Evolutionary conservation across 1,284 basidiomycete genomes (phyloP).

Genomic region (Xerocomus nothofagi): DNA sequence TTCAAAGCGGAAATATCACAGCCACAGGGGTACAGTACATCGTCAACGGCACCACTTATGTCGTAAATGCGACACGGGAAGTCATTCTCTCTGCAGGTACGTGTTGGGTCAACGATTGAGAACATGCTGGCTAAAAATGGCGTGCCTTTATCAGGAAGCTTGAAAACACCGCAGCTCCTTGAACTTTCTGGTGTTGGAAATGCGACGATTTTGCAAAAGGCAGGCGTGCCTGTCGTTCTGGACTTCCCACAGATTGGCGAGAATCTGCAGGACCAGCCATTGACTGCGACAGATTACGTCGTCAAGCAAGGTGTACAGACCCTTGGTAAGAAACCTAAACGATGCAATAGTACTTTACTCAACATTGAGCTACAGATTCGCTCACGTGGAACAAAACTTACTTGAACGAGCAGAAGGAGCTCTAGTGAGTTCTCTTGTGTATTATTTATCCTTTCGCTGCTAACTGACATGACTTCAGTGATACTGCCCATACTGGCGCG

Average conservation of each 20-base stretch:
- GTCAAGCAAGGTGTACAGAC: background rate
- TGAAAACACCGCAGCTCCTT: constrained; percentile 2
- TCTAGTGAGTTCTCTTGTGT: background rate
- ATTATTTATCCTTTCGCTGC: background rate
- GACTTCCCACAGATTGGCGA: constrained; percentile 6
- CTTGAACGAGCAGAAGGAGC: background rate
- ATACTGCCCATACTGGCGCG: background rate
- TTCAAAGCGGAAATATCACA: background rate
- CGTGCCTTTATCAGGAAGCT: background rate
- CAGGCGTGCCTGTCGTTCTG: background rate
- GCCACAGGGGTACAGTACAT: constrained; percentile 6
- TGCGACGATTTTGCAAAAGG: background rate
- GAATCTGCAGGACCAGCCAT: constrained; percentile 4
- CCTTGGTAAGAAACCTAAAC: background rate
- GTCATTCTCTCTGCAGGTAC: constrained; percentile 4
- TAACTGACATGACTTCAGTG: background rate
- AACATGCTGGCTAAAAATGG: background rate
- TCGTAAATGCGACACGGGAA: constrained; percentile 1
- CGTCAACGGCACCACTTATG: constrained; percentile 4
- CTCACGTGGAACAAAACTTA: constrained; percentile 1
- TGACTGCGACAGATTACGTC: background rate
- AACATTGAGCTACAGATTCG: background rate
- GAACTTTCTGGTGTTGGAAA: constrained; percentile 1
- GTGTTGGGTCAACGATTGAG: background rate
- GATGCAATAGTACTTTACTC: background rate